Evolutionary conservation across 2,329 filamentous ascomycete species (phyloP), one percentile per base, ranked within the genome.

Genomic region (Ophiocordyceps camponoti-floridani): DNA sequence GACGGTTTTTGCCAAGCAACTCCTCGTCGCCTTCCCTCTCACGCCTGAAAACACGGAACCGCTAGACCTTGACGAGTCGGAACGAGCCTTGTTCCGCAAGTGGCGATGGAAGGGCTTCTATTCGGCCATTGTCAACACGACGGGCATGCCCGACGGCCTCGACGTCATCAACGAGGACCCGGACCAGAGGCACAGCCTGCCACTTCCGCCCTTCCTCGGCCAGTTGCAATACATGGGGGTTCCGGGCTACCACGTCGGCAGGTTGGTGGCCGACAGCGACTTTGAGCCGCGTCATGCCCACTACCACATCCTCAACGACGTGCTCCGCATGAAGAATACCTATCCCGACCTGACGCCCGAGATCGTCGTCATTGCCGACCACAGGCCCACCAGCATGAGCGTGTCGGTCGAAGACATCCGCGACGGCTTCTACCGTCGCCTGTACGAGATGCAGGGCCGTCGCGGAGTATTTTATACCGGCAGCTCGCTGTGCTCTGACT

Each of bases 391-490:
- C 46, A 43, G 52, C 30, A 26, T 59, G 46, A 45, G 48, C 16
- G 59, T 62, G 0, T 48, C 53, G 1, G 33, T 53, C 0, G 43
- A 58, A 2, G 53, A 56, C 3, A 55, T 64, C 14, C 44, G 46
- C 1, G 43, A 41, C 3, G 60, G 62, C 0, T 63, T 64, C 42
- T 63, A 61, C 31, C 37, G 48, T 0, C 50, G 61, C 12, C 41
- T 65, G 4, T 56, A 61, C 26, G 50, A 43, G 0, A 47, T 65
- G 9, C 59, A 65, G 49, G 60, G 62, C 0, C 46, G 54, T 30
- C 50, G 52, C 0, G 61, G 54, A 40, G 65, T 62, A 0, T 65
- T 55, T 46, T 66, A 60, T 47, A 59, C 62, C 1, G 62, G 59
- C 1, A 45, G 26, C 14, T 42, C 48, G 16, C 45, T 44, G n/a